Conservation (phyloP, 208 protist species). For the Porcisia deanei region DNA sequence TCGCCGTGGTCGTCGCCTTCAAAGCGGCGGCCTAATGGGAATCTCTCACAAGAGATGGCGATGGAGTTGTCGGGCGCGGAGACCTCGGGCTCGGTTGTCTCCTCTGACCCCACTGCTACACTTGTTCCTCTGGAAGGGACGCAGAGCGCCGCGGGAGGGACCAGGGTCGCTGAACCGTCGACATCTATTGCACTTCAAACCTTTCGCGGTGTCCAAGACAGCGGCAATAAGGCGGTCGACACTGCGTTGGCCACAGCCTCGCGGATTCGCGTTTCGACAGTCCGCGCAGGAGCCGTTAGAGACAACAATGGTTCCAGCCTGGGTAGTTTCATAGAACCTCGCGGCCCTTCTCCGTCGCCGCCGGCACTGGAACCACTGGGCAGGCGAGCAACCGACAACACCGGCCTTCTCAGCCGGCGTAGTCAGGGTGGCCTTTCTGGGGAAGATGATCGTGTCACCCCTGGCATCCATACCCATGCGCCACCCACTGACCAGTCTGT, state of each 20-base stretch:
- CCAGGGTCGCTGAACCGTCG: not conserved
- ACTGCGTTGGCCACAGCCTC: not conserved
- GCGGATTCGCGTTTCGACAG: not conserved
- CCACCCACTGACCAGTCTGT: constrained; percentile 1
- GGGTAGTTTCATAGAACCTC: not conserved
- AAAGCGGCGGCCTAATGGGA: too few relatives aligned
- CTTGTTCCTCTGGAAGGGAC: not conserved
- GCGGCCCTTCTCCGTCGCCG: not conserved
- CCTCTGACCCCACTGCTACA: too few relatives aligned
- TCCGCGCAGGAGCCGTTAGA: not conserved
- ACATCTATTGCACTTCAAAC: not conserved
- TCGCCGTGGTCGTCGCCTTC: too few relatives aligned
- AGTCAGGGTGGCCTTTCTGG: constrained; percentile 16
- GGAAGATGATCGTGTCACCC: not conserved
- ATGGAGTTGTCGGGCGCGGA: not conserved
- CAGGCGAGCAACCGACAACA: not conserved
- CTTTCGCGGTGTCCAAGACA: too few relatives aligned
- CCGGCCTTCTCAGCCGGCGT: not conserved
- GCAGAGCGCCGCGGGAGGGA: too few relatives aligned
- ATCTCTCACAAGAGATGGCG: not conserved
- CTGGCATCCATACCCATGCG: constrained; percentile 6
- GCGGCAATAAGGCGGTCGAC: not conserved
- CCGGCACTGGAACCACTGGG: not conserved
- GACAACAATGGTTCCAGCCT: constrained; percentile 31
- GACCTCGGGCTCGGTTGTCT: not conserved